Percentiles rank a stretch among this genome's conserved stretches.
These are phyloP conservation scores for Pseudoturritis turrita DNA, from an alignment of 345 rosid species.

Conservation along the genomic window DNA sequence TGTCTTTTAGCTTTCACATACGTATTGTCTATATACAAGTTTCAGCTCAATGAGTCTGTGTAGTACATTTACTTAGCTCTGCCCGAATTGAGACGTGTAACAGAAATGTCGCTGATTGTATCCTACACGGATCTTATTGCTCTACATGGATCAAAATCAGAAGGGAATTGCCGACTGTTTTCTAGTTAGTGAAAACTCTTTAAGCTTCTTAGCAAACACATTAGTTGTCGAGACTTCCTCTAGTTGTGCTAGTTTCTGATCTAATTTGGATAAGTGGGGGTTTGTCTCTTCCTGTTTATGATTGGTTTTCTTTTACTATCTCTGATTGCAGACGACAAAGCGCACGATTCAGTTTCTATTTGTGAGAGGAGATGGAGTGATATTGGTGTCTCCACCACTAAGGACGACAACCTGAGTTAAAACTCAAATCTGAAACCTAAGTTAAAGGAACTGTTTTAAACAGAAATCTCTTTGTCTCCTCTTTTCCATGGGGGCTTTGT, in stretches of 20 bases:
- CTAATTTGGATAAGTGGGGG: not conserved
- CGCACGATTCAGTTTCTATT: constrained; percentile 84
- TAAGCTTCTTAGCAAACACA: not conserved
- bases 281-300: not conserved
- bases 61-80: not conserved
- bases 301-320: not conserved
- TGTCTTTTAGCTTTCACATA: not conserved
- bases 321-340: constrained; percentile 65
- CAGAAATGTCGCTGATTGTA: not conserved
- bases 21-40: not conserved
- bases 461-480: not conserved
- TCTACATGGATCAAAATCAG: not conserved
- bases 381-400: constrained; percentile 94
- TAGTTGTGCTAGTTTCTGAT: not conserved
- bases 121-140: not conserved
- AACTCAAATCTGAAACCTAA: not conserved
- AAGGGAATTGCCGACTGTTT: not conserved
- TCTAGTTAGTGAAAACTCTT: not conserved
- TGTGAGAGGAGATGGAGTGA: constrained; percentile 98
- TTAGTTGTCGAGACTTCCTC: not conserved
- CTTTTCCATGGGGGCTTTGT: not conserved
- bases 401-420: constrained; percentile 74
- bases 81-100: not conserved
- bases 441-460: not conserved
- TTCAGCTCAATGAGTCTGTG: not conserved